A percentile compares a stretch with the other conserved stretches of the same genome.
These are phyloP conservation scores for Irpex rosettiformis DNA, from an alignment of 1,284 basidiomycete genomes.

Conservation along the genomic window DNA sequence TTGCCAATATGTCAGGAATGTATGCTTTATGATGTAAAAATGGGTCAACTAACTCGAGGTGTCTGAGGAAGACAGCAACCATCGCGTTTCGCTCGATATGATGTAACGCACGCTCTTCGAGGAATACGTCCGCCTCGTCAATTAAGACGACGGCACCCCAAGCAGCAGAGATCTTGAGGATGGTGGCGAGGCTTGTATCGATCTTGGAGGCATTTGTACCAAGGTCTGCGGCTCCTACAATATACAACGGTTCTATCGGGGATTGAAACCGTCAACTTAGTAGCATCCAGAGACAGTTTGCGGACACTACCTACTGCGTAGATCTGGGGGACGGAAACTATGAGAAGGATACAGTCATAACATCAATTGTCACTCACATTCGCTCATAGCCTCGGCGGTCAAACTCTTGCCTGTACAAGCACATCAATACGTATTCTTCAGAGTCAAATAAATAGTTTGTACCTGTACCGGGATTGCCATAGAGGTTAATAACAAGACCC, in stretches of 20 bases:
- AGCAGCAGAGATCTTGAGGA: constrained; percentile 46
- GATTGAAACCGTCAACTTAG: constrained; percentile 41
- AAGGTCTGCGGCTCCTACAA: constrained; percentile 59
- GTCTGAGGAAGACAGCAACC: constrained; percentile 48
- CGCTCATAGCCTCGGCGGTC: constrained; percentile 52
- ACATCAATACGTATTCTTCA: not conserved
- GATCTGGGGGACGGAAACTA: constrained; percentile 14
- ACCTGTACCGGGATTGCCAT: constrained; percentile 57
- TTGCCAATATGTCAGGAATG: not conserved
- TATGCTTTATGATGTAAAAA: not conserved
- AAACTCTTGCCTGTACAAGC: constrained; percentile 36
- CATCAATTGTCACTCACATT: constrained; percentile 21
- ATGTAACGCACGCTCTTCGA: constrained; percentile 58
- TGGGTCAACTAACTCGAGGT: constrained; percentile 23
- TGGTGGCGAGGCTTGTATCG: constrained; percentile 22
- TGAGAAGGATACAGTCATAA: not conserved
- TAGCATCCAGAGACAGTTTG: constrained; percentile 24
- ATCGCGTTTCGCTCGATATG: constrained; percentile 62
- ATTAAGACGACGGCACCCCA: constrained; percentile 67
- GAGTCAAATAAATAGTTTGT: not conserved
- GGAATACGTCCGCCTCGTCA: constrained; percentile 55
- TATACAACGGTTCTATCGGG: constrained; percentile 41
- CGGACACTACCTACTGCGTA: constrained; percentile 22
- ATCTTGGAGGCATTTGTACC: constrained; percentile 44
- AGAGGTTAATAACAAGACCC: constrained; percentile 58